Base-by-base conservation (phyloP, 2,329 filamentous ascomycete genomes). In the Trichoderma endophyticum region DNA sequence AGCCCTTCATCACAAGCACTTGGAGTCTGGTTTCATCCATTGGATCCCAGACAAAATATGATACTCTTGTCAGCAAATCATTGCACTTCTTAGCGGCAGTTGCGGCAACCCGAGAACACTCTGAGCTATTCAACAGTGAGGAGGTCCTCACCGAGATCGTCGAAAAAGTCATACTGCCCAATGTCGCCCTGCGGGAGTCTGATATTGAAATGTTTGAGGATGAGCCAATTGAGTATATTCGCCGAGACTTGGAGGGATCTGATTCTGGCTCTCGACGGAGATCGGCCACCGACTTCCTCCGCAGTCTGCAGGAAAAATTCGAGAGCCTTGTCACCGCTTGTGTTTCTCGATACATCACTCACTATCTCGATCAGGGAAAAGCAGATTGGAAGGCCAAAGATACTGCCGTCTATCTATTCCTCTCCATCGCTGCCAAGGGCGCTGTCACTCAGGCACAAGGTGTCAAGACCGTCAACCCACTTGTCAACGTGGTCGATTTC, bases 171-270 rank as follows among this genome's bases (percentile, higher is more conserved):
- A 93, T 99, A 71, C 84, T 99, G 75, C 95, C 96, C 11, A 99
- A 99, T 78, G 90, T 99, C 72, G 92, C 92, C 18, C 85, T 99
- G 73, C 90, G 97, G 75, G 96, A 98, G 78, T 96, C 95, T 0
- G 97, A 99, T 75, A 88, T 97, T 70, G 96, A 99, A 81, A 88
- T 97, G 75, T 98, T 99, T 77, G 96, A 99, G 80, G 97, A 99
- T 79, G 97, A 99, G 84, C 96, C 96, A 0, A 99, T 99, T 75
- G 96, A 99, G 81, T 99, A 97, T 80, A 99, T 99, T 78, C 89
- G 96, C 74, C 89, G 94, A 77, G 96, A 99, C 81, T 86, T 99
- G 62, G 96, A 99, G 81, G 96, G 96, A 7, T 98, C 96, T 2
- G 96, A 99, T 81, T 97, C 92, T 70, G 96, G 98, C 80, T 99